A percentile compares a stretch with the other conserved stretches of the same genome.
Evolutionary conservation across 2,329 filamentous ascomycete species (phyloP).

Genomic region (Aureobasidium pullulans): DNA sequence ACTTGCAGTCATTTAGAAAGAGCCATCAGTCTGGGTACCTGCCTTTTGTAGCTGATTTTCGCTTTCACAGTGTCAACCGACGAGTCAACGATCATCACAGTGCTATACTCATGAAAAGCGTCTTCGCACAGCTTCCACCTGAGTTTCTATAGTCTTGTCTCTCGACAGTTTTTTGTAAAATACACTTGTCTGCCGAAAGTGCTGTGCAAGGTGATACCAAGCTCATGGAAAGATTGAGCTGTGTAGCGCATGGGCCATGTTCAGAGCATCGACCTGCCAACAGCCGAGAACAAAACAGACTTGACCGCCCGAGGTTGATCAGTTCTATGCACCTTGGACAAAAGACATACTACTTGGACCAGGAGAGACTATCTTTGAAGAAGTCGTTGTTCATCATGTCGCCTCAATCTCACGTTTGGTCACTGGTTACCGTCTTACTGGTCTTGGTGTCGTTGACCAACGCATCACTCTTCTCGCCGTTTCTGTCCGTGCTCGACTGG

Average conservation of each 20-base stretch:
- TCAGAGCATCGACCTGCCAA: slow-evolving; percentile 9
- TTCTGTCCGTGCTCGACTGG: slow-evolving; percentile 12
- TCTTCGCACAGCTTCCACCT: no score
- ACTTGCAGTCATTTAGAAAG: background rate
- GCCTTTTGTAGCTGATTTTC: no score
- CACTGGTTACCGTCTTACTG: background rate
- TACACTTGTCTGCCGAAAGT: background rate
- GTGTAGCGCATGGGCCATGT: background rate
- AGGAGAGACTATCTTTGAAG: background rate
- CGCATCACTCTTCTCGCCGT: slow-evolving; percentile 15
- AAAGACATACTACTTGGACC: background rate
- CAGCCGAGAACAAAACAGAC: slow-evolving; percentile 8
- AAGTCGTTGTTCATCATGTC: background rate
- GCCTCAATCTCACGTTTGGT: background rate
- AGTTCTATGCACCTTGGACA: background rate
- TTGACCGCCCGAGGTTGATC: background rate
- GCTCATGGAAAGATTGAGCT: background rate
- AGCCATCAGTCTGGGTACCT: no score
- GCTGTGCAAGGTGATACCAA: no score
- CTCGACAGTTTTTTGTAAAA: no score
- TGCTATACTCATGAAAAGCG: no score
- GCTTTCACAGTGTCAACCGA: no score
- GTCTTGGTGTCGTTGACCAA: background rate
- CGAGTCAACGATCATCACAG: no score
- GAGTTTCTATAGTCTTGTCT: no score